phyloP scores from a whole-genome alignment of 2,329 filamentous ascomycete species.

The Clonostachys byssicola region DNA sequence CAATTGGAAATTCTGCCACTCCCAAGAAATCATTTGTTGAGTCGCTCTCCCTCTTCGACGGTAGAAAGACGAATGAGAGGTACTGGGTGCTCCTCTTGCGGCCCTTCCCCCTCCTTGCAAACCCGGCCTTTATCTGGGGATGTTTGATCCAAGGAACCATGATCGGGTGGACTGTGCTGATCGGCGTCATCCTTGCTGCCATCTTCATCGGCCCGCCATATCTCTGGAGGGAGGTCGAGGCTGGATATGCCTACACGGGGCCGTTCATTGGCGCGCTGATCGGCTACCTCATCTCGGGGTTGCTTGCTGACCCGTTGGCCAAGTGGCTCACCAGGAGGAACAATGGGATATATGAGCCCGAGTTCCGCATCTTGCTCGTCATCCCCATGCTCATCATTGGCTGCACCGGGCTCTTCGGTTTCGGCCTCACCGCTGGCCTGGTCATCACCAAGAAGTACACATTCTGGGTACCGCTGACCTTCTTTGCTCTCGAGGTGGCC shows the following conservation, averaged over 20 bases:
- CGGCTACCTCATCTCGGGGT: conserved; percentile 72
- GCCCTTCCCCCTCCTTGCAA: conserved; percentile 77
- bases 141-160: conserved; percentile 80
- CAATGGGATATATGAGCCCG: conserved; percentile 81
- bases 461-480: conserved; percentile 73
- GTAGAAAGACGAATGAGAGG: conserved; percentile 73
- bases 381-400: conserved; percentile 78
- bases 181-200: conserved; percentile 76
- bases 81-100: conserved; percentile 65
- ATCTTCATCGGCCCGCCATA: conserved; percentile 79
- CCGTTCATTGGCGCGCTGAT: conserved; percentile 79
- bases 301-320: conserved; percentile 70
- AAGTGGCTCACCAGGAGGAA: conserved; percentile 69
- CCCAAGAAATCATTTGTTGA: conserved; percentile 55
- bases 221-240: conserved; percentile 76
- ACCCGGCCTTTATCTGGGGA: conserved; percentile 81
- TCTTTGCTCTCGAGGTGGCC: conserved; percentile 79
- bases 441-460: conserved; percentile 52
- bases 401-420: conserved; percentile 77
- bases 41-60: conserved; percentile 69
- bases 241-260: conserved; percentile 83
- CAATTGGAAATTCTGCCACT: conserved; percentile 23
- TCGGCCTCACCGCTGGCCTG: conserved; percentile 68
- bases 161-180: conserved; percentile 95
- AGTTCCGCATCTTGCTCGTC: conserved; percentile 82